Evolutionary conservation across 768 basidiomycete genomes (phyloP), one percentile per base, ranked within the genome.

Genomic region (Pleurotus sapidus): DNA sequence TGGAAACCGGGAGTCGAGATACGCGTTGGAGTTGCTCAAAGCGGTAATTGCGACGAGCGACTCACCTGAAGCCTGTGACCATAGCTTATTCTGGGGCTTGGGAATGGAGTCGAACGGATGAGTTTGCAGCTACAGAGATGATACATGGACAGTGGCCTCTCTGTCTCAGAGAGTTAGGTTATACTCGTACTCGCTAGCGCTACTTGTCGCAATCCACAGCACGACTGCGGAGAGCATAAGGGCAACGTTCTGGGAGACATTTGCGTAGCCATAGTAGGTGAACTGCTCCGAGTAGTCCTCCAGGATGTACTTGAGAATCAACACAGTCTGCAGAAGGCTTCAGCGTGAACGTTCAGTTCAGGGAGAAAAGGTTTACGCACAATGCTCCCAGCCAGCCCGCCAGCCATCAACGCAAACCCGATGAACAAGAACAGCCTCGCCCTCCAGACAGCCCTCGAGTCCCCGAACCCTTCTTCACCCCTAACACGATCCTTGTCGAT

Each of bases 361-460:
- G 25, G 42, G 37, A 39, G 37, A 20, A 50, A 51, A 39, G 20
- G 15, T 39, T 17, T 25, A 84, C 95, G 65, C 67, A 98, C 95
- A 68, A 97, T 84, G 67, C 94, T 95, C 49, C 96, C 97, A n/a
- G 96, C 97, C 46, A 98, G 69, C 0, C 97, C 97, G 6, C 97
- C 96, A 2, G 97, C 97, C 94, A 99, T 95, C 46, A 98, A 70
- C 0, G 96, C 95, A 65, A 99, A 97, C 1, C 96, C 96, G 58
- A 98, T 81, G 72, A 99, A 99, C 60, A 98, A 70, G 67, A 96
- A 85, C 61, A 97, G 72, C 27, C 95, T 76, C 5, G 96, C 96
- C 60, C 91, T 79, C 93, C 94, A 97, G 14, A 97, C 93, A 3
- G 93, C 89, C 1, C 86, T 76, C 0, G 91, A 78, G 65, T 94